These are phyloP conservation scores for Plantago ovata DNA, from an alignment of 257 asterid genomes.

Conservation along the genomic window DNA sequence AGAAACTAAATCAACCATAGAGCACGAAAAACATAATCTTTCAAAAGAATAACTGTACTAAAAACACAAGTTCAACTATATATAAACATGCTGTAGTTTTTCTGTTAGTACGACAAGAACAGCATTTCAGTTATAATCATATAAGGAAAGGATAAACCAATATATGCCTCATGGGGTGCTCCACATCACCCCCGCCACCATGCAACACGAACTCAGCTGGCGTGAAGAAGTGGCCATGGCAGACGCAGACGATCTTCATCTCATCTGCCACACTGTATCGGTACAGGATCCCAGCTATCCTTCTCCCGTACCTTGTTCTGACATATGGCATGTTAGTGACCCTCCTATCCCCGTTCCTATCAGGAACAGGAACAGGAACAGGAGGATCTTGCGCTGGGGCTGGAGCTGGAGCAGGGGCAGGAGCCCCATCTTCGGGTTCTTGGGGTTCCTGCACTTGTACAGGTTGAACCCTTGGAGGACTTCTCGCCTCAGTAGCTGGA, in stretches of 20 bases:
- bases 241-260: slow-evolving; percentile 73
- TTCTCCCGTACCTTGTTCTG: slow-evolving; percentile 50
- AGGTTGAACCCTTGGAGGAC: slow-evolving; percentile 2
- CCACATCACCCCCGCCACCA: slow-evolving; percentile 70
- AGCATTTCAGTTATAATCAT: too few species aligned
- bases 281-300: slow-evolving; percentile 66
- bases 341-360: slow-evolving; percentile 15
- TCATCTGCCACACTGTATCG: slow-evolving; percentile 63
- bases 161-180: slow-evolving; percentile 70
- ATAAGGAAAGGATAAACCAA: slow-evolving; percentile 55
- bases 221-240: slow-evolving; percentile 71
- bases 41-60: too few species aligned
- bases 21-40: too few species aligned
- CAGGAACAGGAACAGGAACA: slow-evolving; percentile 4
- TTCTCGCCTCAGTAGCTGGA: slow-evolving; percentile 4
- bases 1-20: too few species aligned
- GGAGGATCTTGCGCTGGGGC: too few species aligned
- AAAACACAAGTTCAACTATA: too few species aligned
- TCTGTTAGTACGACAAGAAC: too few species aligned
- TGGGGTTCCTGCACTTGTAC: slow-evolving; percentile 14
- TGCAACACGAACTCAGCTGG: slow-evolving; percentile 80
- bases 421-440: slow-evolving; percentile 9
- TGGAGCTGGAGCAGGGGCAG: slow-evolving; percentile 12
- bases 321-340: slow-evolving; percentile 70
- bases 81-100: slow-evolving; percentile 4